These are phyloP conservation scores for Diaporthe nobilis DNA, from an alignment of 2,329 filamentous ascomycete species.

Conservation along the genomic window DNA sequence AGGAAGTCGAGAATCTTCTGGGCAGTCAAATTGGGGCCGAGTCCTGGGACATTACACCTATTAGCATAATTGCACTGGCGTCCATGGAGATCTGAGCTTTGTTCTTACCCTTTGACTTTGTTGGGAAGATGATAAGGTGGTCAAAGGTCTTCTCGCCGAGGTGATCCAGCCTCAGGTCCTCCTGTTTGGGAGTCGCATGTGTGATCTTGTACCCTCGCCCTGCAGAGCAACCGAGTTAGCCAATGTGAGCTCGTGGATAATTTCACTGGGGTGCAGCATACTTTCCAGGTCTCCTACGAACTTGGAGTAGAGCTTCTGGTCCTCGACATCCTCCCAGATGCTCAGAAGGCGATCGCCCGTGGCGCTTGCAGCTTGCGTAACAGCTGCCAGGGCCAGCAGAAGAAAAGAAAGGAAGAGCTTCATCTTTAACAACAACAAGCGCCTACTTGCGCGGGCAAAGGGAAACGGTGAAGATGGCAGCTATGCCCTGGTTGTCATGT, in stretches of 20 bases:
- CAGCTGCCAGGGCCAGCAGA: constrained; percentile 74
- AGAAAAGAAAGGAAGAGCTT: constrained; percentile 81
- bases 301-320: constrained; percentile 86
- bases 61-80: not conserved
- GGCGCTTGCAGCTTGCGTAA: constrained; percentile 83
- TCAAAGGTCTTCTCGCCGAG: constrained; percentile 92
- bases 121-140: constrained; percentile 89
- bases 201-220: constrained; percentile 86
- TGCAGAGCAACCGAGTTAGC: constrained; percentile 56
- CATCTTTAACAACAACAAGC: constrained; percentile 67
- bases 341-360: constrained; percentile 86
- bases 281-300: constrained; percentile 82
- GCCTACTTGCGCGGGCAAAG: constrained; percentile 42
- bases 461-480: constrained; percentile 24
- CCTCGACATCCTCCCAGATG: constrained; percentile 84
- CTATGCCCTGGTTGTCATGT: constrained; percentile 42
- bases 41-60: constrained; percentile 65
- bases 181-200: constrained; percentile 87
- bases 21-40: constrained; percentile 90
- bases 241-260: constrained; percentile 35
- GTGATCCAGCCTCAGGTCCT: constrained; percentile 82
- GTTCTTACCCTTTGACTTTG: constrained; percentile 85
- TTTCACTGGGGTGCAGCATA: constrained; percentile 55
- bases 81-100: not conserved
- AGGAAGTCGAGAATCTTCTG: constrained; percentile 91